A percentile compares a stretch with the other conserved stretches of the same genome.
Evolutionary conservation across 1,284 basidiomycete species (phyloP).

Genomic region (Meripilus lineatus): DNA sequence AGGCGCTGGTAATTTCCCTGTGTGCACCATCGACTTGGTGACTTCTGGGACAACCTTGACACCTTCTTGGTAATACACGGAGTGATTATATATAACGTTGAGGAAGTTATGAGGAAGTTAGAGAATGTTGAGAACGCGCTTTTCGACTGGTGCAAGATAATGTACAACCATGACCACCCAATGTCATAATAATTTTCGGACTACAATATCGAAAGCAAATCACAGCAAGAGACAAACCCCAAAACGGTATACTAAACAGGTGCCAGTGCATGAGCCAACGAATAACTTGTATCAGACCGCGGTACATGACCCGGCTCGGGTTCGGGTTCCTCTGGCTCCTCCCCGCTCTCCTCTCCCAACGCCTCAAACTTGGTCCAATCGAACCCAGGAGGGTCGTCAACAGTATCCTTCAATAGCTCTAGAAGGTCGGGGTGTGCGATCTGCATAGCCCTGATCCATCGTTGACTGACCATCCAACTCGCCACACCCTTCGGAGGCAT

Average conservation of each 20-base stretch:
- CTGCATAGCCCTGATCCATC: slow-evolving; percentile 45
- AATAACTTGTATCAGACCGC: slow-evolving; percentile 22
- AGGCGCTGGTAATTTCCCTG: no score
- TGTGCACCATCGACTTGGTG: no score
- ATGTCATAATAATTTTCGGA: no score
- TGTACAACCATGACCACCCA: neutral
- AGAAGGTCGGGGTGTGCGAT: slow-evolving; percentile 41
- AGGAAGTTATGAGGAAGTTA: no score
- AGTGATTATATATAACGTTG: no score
- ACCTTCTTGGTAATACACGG: no score
- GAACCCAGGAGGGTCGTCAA: slow-evolving; percentile 42
- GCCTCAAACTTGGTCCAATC: slow-evolving; percentile 41
- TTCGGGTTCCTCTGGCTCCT: slow-evolving; percentile 23
- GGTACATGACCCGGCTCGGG: slow-evolving; percentile 14
- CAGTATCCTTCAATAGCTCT: slow-evolving; percentile 34
- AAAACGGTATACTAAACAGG: no score
- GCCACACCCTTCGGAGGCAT: slow-evolving; percentile 60
- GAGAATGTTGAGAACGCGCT: no score
- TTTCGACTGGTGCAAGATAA: no score
- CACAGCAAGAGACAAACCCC: no score
- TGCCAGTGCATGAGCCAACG: slow-evolving; percentile 22
- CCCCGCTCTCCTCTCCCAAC: slow-evolving; percentile 56
- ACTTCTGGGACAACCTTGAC: no score
- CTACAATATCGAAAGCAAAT: no score
- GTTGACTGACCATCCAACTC: slow-evolving; percentile 71